These are phyloP conservation scores for Penicillium brevicompactum DNA, from an alignment of 2,329 filamentous ascomycete species.

Conservation along the genomic window DNA sequence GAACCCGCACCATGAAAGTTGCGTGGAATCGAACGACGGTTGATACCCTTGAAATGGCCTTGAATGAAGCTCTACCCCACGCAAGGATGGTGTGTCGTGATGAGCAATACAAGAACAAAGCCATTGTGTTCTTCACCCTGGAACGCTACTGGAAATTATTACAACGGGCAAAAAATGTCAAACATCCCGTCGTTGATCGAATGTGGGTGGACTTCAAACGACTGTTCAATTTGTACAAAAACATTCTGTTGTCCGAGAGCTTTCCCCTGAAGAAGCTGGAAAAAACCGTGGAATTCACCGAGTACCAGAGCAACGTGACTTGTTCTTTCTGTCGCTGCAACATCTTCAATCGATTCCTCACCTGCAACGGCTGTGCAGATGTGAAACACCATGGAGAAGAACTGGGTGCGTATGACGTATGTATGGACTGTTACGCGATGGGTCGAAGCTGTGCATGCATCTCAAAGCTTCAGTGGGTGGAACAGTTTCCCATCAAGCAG, in stretches of 20 bases:
- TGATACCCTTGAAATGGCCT: conserved; percentile 83
- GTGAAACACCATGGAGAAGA: conserved; percentile 69
- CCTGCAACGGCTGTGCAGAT: conserved; percentile 80
- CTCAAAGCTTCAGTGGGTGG: conserved; percentile 83
- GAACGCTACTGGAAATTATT: conserved; percentile 70
- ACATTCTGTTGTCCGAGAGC: conserved; percentile 81
- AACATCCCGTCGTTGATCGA: conserved; percentile 62
- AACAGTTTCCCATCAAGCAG: conserved; percentile 86
- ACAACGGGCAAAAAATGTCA: conserved; percentile 54
- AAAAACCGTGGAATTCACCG: conserved; percentile 71
- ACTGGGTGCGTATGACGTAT: conserved; percentile 79
- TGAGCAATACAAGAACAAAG: conserved; percentile 98
- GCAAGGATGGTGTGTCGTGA: conserved; percentile 91
- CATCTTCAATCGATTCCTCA: conserved; percentile 95
- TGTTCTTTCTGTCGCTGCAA: conserved; percentile 96
- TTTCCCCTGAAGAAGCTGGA: conserved; percentile 67
- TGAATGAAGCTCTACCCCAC: conserved; percentile 84
- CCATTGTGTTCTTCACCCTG: conserved; percentile 86
- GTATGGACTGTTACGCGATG: conserved; percentile 99
- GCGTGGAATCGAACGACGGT: conserved; percentile 96
- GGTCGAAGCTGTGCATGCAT: conserved; percentile 89
- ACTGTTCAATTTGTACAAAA: conserved; percentile 75
- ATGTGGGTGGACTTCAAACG: conserved; percentile 81
- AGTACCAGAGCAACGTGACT: conserved; percentile 87
- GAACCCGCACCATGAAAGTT: conserved; percentile 93